Base-by-base conservation (phyloP, 2,329 filamentous ascomycete genomes). In the Cordyceps militaris region DNA sequence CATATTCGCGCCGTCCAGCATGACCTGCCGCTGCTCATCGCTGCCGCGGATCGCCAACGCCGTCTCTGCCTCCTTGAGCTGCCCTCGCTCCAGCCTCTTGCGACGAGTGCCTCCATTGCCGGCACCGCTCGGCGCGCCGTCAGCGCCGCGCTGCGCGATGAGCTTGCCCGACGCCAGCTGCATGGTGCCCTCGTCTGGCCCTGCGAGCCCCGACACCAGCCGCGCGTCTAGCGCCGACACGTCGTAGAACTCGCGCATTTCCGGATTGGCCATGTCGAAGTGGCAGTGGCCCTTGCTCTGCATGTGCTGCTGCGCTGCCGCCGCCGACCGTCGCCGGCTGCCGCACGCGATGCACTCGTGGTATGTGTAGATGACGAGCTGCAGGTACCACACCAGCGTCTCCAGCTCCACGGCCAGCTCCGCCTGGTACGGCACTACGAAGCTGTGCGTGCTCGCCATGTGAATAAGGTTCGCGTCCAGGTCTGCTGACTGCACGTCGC, bases 231-330 rank as follows among this genome's bases (percentile, higher is more conserved):
- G 32, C 19, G 36, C 26, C 14, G 34, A 14, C 13, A 69, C 62
- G 28, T 74, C 68, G 56, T 72, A 76, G 49, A 69, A 71, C 53
- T 76, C 71, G 2, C 68, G 67, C 24, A 67, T 69, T 4, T 66
- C 60, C 7, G 38, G 40, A 5, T 65, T 62, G 0, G 64, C 51
- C 1, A 72, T 64, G 46, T 75, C 67, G 46, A 77, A 67, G 28
- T 64, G 70, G 63, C 76, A 79, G 60, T 79, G 76, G 0, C 74
- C 72, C 48, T 75, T 77, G 8, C 66, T 69, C 0, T 66, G 61
- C 76, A 79, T 79, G 58, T 79, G 79, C 48, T 77, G 74, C 58
- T 77, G 75, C 1, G 73, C 72, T 0, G 73, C 78, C 55, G 74
- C 66, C 0, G 67, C 66, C 1, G 73, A 76, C 1, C 65, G 64